Conservation (phyloP, 2,329 filamentous ascomycete species). For the Huntiella bhutanensis region DNA sequence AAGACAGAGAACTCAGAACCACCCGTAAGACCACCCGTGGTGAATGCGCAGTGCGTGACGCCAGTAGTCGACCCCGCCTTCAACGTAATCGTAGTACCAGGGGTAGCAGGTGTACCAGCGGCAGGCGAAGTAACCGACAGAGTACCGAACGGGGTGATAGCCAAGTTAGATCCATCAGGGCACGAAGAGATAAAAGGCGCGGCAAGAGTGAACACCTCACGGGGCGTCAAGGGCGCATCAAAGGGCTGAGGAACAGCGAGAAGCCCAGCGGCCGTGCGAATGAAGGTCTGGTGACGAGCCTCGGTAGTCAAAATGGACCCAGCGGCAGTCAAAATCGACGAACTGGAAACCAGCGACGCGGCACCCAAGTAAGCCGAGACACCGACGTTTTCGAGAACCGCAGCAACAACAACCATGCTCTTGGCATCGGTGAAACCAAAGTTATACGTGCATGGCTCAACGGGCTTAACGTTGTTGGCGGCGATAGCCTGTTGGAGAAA, state of each 20-base stretch:
- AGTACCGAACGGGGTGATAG: constrained; percentile 41
- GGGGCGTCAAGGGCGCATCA: constrained; percentile 48
- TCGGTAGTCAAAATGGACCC: constrained; percentile 56
- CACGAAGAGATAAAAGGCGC: constrained; percentile 54
- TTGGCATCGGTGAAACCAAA: constrained; percentile 48
- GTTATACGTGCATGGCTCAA: constrained; percentile 51
- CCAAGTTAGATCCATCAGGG: constrained; percentile 44
- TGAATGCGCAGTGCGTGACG: constrained; percentile 47
- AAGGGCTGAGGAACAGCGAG: constrained; percentile 49
- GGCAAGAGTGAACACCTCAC: constrained; percentile 54
- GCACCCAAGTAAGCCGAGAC: constrained; percentile 58
- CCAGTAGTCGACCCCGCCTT: constrained; percentile 29
- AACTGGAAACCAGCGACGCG: constrained; percentile 41
- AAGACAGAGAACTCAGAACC: constrained; percentile 43
- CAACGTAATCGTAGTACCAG: constrained; percentile 23
- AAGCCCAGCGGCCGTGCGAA: constrained; percentile 39
- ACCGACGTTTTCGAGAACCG: constrained; percentile 53
- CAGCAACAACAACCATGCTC: constrained; percentile 49
- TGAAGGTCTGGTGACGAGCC: constrained; percentile 54
- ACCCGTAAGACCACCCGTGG: constrained; percentile 36
- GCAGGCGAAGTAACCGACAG: constrained; percentile 31
- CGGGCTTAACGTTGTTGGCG: constrained; percentile 42
- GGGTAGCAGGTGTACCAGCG: constrained; percentile 20
- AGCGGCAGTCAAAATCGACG: constrained; percentile 43
- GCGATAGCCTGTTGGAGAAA: constrained; percentile 36